Evolutionary conservation across 1,139 yeast genomes (phyloP).

Genomic region (Hanseniaspora sp.): DNA sequence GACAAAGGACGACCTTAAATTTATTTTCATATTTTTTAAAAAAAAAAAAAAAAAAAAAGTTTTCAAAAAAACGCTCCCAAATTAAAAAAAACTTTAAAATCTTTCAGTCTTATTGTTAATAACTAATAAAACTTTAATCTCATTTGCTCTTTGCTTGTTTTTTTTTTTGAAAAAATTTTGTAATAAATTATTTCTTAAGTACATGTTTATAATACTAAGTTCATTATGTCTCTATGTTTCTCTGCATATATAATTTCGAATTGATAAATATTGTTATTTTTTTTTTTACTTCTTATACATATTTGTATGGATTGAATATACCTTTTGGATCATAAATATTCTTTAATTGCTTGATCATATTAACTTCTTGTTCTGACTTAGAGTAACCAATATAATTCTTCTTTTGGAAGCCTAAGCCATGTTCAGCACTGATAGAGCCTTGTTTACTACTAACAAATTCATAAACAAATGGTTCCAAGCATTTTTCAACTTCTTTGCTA

Average conservation of each 20-base stretch:
- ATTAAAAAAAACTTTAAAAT: too few species aligned
- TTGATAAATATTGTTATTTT: background rate
- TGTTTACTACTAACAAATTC: constrained; percentile 69
- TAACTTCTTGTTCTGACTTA: constrained; percentile 57
- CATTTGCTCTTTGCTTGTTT: too few species aligned
- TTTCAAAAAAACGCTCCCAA: too few species aligned
- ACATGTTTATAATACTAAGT: too few species aligned
- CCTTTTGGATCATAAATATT: constrained; percentile 78
- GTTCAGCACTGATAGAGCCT: constrained; percentile 94
- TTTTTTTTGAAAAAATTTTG: too few species aligned
- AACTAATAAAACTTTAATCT: too few species aligned
- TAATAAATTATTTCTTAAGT: too few species aligned
- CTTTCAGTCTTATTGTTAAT: too few species aligned
- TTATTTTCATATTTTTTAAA: too few species aligned
- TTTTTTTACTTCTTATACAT: constrained; percentile 32
- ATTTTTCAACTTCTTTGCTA: constrained; percentile 60
- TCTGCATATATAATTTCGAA: background rate
- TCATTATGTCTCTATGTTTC: background rate
- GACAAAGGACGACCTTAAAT: too few species aligned
- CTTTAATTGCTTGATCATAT: constrained; percentile 65
- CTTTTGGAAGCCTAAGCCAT: constrained; percentile 94
- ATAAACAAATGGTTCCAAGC: constrained; percentile 83
- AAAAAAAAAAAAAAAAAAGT: too few species aligned
- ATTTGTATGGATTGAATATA: constrained; percentile 87
- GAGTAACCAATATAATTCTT: constrained; percentile 76